Percentiles rank a stretch among this genome's conserved stretches.
phyloP scores from a whole-genome alignment of 2,329 filamentous ascomycete species.

The Alternaria panax region DNA sequence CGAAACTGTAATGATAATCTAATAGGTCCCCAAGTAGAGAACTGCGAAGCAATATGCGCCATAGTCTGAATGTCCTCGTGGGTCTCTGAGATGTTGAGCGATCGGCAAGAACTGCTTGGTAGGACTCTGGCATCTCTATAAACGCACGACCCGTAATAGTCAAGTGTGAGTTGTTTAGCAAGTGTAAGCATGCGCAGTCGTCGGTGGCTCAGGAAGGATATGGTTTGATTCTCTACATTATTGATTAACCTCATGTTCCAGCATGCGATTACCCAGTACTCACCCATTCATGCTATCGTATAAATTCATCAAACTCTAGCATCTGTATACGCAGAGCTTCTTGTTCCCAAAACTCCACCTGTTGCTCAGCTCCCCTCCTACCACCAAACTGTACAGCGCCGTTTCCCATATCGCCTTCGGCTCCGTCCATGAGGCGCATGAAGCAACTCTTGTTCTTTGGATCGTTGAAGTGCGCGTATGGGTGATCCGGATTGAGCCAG shows the following conservation, averaged over 20 bases:
- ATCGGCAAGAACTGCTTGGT: not conserved
- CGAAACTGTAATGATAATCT: not conserved
- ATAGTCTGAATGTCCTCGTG: not conserved
- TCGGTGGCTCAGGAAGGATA: not conserved
- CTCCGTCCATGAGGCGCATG: constrained; percentile 88
- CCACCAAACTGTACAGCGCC: constrained; percentile 54
- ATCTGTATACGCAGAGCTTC: constrained; percentile 46
- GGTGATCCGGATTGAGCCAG: constrained; percentile 83
- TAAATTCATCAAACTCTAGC: not conserved
- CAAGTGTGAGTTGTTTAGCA: not conserved
- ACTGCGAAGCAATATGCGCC: not conserved
- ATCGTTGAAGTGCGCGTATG: constrained; percentile 88
- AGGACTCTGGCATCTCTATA: not conserved
- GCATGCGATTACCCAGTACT: not conserved
- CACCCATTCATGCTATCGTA: not conserved
- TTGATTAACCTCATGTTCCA: not conserved
- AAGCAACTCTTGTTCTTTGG: constrained; percentile 71
- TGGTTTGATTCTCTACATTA: not conserved
- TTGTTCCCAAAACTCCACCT: constrained; percentile 48
- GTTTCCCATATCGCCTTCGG: constrained; percentile 72
- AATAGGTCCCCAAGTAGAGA: not conserved
- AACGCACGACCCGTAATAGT: not conserved
- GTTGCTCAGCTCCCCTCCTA: constrained; percentile 53
- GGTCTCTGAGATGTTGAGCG: not conserved
- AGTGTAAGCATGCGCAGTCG: not conserved